Conservation (phyloP, 192 early-diverging fungal species). For the Coemansia sp. region DNA sequence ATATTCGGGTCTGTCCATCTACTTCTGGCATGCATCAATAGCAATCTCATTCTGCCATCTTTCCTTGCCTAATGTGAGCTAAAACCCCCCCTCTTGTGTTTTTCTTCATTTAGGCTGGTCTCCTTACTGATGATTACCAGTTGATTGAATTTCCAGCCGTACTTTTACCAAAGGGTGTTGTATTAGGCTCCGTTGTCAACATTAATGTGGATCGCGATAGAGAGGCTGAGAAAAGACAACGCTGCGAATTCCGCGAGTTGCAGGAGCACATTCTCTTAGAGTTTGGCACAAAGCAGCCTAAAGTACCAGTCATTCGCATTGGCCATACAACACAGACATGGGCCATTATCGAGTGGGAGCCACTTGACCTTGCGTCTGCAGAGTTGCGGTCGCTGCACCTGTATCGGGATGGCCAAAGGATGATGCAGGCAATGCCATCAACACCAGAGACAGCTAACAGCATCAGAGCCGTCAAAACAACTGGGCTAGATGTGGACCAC, state of each 20-base stretch:
- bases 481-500: constrained; percentile 87
- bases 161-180: constrained; percentile 90
- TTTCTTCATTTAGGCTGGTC: constrained; percentile 60
- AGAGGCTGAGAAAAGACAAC: constrained; percentile 78
- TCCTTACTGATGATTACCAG: constrained; percentile 97
- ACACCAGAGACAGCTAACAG: constrained; percentile 35
- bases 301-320: constrained; percentile 74
- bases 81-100: neutral
- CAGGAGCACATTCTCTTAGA: constrained; percentile 81
- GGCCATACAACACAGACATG: constrained; percentile 84
- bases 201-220: constrained; percentile 90
- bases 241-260: constrained; percentile 78
- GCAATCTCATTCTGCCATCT: neutral
- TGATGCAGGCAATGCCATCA: constrained; percentile 61
- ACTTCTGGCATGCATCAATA: neutral
- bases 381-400: constrained; percentile 85
- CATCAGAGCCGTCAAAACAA: constrained; percentile 65
- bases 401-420: constrained; percentile 83
- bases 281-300: constrained; percentile 78
- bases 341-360: constrained; percentile 88
- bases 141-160: constrained; percentile 97
- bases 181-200: constrained; percentile 94
- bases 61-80: neutral
- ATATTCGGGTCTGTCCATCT: neutral
- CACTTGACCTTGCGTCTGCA: constrained; percentile 78